Conservation (phyloP, 345 rosid genomes). For the Stellera chamaejasme region DNA sequence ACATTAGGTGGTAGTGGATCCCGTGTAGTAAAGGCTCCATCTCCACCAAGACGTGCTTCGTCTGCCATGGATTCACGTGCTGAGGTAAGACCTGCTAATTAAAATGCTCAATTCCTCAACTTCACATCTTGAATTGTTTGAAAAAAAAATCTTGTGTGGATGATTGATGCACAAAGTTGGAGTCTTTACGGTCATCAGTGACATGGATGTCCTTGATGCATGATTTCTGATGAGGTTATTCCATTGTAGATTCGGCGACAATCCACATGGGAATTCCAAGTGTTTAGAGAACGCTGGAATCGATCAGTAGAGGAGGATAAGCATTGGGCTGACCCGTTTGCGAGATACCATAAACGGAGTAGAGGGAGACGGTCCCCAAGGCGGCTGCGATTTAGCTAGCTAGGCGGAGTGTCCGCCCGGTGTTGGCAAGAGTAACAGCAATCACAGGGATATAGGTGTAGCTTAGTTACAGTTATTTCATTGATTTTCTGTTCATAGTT, state of each 20-base stretch:
- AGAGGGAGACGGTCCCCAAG: conserved; percentile 16
- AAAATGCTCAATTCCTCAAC: not conserved
- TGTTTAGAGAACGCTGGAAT: conserved; percentile 73
- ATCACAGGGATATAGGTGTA: conserved; percentile 18
- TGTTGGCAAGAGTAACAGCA: not conserved
- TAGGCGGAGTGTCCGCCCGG: not conserved
- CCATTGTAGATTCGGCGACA: conserved; percentile 75
- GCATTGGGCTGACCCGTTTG: conserved; percentile 65
- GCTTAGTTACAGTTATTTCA: conserved; percentile 28
- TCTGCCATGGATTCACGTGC: conserved; percentile 37
- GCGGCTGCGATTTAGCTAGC: conserved; percentile 8
- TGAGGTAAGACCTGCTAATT: conserved; percentile 43
- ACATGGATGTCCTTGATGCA: not conserved
- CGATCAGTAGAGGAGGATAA: conserved; percentile 56
- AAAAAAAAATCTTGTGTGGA: no score
- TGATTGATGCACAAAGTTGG: no score
- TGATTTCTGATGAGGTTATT: not conserved
- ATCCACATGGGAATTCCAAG: conserved; percentile 76
- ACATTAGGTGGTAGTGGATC: conserved; percentile 65
- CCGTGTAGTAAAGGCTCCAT: conserved; percentile 38
- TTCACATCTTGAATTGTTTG: not conserved
- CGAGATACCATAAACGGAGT: conserved; percentile 15
- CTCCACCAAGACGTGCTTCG: conserved; percentile 2
- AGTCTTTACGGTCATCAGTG: no score
- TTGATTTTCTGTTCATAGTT: conserved; percentile 17